Conservation (phyloP, 2,329 filamentous ascomycete genomes). For the Calonectria honghensis region DNA sequence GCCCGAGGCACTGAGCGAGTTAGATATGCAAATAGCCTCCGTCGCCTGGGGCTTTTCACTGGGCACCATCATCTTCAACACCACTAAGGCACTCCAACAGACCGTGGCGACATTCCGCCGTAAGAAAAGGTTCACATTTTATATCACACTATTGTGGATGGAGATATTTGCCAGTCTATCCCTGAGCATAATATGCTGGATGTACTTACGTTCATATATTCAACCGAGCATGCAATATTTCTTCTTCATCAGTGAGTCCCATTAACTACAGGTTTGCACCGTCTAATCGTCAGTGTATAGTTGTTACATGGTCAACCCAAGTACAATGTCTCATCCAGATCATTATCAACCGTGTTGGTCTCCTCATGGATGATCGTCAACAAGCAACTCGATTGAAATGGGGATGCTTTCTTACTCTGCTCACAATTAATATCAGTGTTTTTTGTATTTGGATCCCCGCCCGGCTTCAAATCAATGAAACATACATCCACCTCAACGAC, state of each 20-base stretch:
- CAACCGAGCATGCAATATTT: constrained; percentile 57
- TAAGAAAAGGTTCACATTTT: constrained; percentile 46
- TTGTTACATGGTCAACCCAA: constrained; percentile 60
- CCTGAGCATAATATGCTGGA: constrained; percentile 50
- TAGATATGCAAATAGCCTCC: constrained; percentile 52
- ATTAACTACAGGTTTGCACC: constrained; percentile 38
- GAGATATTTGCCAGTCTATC: constrained; percentile 49
- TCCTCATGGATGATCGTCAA: constrained; percentile 64
- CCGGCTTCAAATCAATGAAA: constrained; percentile 62
- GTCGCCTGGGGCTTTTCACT: constrained; percentile 52
- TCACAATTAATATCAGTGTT: constrained; percentile 68
- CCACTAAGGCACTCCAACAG: constrained; percentile 48
- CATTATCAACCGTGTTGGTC: constrained; percentile 69
- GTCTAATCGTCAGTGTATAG: constrained; percentile 40
- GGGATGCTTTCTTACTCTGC: constrained; percentile 63
- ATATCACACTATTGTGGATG: constrained; percentile 47
- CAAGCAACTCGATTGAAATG: constrained; percentile 62
- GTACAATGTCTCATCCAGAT: constrained; percentile 68
- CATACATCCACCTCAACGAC: constrained; percentile 64
- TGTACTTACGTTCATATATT: constrained; percentile 47
- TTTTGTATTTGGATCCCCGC: constrained; percentile 71
- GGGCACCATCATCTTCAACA: constrained; percentile 50
- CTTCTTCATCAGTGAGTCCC: constrained; percentile 51
- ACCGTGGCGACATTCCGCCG: constrained; percentile 42
- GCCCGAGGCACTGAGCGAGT: constrained; percentile 35